phyloP scores from a whole-genome alignment of 2,329 filamentous ascomycete species.

The Fusarium sp. region DNA sequence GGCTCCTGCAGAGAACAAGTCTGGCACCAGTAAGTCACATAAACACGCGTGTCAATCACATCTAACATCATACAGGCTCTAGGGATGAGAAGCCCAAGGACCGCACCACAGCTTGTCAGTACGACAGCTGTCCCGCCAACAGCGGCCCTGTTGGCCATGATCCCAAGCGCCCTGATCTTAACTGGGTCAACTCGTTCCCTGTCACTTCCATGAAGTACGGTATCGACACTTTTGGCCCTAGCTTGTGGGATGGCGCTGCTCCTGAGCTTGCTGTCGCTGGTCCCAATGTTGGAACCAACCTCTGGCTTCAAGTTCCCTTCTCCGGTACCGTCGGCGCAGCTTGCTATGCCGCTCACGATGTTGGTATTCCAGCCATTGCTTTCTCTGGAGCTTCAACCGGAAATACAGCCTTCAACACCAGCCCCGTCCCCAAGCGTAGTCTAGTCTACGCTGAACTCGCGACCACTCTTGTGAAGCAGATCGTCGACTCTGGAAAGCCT shows the following conservation, averaged over 20 bases:
- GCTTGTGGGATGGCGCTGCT: constrained; percentile 62
- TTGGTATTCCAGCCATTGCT: constrained; percentile 73
- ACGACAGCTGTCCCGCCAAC: constrained; percentile 68
- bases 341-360: constrained; percentile 65
- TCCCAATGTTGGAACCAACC: constrained; percentile 70
- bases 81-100: constrained; percentile 57
- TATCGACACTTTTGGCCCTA: constrained; percentile 66
- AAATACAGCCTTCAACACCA: constrained; percentile 65
- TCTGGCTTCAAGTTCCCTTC: constrained; percentile 66
- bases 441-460: constrained; percentile 73
- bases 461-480: constrained; percentile 64
- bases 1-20: constrained; percentile 74
- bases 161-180: constrained; percentile 59
- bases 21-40: constrained; percentile 64
- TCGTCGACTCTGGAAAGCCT: constrained; percentile 68
- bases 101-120: constrained; percentile 67
- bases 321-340: constrained; percentile 78
- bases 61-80: constrained; percentile 59
- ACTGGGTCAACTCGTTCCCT: constrained; percentile 79
- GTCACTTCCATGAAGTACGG: constrained; percentile 73
- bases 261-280: constrained; percentile 75
- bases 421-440: constrained; percentile 64
- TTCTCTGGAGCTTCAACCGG: constrained; percentile 69
- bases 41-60: neutral
- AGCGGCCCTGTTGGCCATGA: constrained; percentile 69